These are phyloP conservation scores for Starmera caribaea DNA, from an alignment of 805 yeast species.

Conservation along the genomic window DNA sequence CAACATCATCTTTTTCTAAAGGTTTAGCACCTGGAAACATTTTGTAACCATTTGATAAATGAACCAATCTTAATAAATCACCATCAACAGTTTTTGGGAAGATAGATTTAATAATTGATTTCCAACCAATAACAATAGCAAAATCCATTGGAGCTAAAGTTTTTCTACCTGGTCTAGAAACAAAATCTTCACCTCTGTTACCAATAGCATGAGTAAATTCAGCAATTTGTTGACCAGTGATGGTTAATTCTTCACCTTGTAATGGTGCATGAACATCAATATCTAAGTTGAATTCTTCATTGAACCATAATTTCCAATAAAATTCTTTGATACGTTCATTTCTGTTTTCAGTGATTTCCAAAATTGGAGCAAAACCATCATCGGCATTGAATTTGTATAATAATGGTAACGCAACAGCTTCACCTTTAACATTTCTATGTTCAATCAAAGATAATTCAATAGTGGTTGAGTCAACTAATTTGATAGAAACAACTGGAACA, in stretches of 20 bases:
- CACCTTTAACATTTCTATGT: constrained; percentile 72
- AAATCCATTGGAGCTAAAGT: constrained; percentile 98
- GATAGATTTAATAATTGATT: constrained; percentile 94
- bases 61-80: constrained; percentile 88
- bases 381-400: constrained; percentile 70
- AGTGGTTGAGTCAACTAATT: constrained; percentile 35
- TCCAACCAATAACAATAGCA: constrained; percentile 98
- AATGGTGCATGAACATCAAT: constrained; percentile 66
- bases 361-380: constrained; percentile 93
- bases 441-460: constrained; percentile 76
- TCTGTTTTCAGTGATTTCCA: constrained; percentile 84
- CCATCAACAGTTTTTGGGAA: constrained; percentile 97
- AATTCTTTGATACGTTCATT: constrained; percentile 89
- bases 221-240: constrained; percentile 69
- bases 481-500: constrained; percentile 57
- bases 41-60: constrained; percentile 87
- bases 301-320: constrained; percentile 96
- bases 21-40: constrained; percentile 91
- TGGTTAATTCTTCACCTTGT: constrained; percentile 56
- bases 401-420: constrained; percentile 68
- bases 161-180: constrained; percentile 73
- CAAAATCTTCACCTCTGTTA: constrained; percentile 93
- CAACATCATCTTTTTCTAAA: constrained; percentile 78
- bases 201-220: constrained; percentile 97
- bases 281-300: constrained; percentile 50